Conservation (phyloP, 2,329 filamentous ascomycete species). For the Colletotrichum liaoningense region DNA sequence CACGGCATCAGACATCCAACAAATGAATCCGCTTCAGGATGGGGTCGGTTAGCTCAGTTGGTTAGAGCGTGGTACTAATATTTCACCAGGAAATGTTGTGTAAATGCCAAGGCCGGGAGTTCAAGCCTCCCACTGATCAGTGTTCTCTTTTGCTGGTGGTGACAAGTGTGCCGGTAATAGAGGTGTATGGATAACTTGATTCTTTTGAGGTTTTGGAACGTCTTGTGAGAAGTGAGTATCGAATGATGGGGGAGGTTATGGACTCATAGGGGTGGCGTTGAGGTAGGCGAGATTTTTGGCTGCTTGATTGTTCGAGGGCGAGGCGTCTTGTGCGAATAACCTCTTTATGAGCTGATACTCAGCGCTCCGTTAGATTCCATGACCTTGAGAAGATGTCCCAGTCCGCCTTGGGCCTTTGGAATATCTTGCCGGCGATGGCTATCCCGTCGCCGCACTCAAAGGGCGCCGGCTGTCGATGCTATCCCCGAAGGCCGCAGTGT, state of each 20-base stretch:
- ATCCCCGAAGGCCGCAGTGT: too few relatives aligned
- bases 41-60: conserved; percentile 34
- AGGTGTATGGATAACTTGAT: neutral
- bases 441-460: too few relatives aligned
- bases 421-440: too few relatives aligned
- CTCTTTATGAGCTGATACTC: neutral
- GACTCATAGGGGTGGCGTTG: neutral
- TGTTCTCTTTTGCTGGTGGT: neutral
- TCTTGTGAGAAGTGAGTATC: too few relatives aligned
- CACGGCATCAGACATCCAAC: neutral
- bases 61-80: conserved; percentile 36
- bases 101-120: conserved; percentile 33
- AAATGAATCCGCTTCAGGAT: neutral
- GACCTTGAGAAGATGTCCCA: too few relatives aligned
- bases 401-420: too few relatives aligned
- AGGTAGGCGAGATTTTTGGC: neutral
- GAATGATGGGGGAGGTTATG: too few relatives aligned
- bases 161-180: neutral
- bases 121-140: conserved; percentile 34
- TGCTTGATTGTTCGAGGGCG: neutral
- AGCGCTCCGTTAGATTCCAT: too few relatives aligned
- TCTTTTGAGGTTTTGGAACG: neutral
- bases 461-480: too few relatives aligned
- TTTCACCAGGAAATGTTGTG: conserved; percentile 16
- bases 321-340: neutral